Base-by-base conservation (phyloP, 192 early-diverging fungal genomes). In the Diversispora eburnea region DNA sequence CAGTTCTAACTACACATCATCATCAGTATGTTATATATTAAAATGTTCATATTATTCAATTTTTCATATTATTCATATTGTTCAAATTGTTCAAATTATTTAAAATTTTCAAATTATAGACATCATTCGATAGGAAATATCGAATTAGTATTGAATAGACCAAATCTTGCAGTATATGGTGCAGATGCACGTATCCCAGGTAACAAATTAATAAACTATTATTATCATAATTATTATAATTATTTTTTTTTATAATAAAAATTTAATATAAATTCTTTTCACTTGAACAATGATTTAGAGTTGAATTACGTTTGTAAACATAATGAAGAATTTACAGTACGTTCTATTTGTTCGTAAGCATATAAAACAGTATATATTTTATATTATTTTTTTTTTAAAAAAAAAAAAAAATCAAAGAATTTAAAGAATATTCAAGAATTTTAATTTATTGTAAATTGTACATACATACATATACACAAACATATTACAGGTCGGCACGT, bases 1-100 rank as follows among this genome's bases (percentile, higher is more conserved):
- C 83, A n/a, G 78, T 91, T 17, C 85, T 92, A 47, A 89, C 88
- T 22, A 95, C 94, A 42, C 96, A 98, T 81, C 96, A 98, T 78
- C 95, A 97, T 77, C 81, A 80, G 75, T 95, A 97, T 41, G 20
- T 61, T 9, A 47, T 20, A 47, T 47, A 39, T 47, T 3, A 57
- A 57, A 7, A 57, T n/a, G 5, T 10, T 3, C 17, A 5, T 67
- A 12, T 33, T 2, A 3, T n/a, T 43, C 3, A 39, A 39, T 55
- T 33, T 13, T 42, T 22, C 39, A 57, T 55, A 5, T 17, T 70
- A 10, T 56, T 13, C 25, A 10, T 17, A 33, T 33, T 33, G 2
- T 33, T 33, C 25, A 33, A 1, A 33, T 33, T 33, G 2, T 33
- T 33, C 25, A 33, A n/a, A n/a, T 33, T 33, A 33, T 33, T 33